Percentiles rank a stretch among this genome's conserved stretches.
phyloP scores from a whole-genome alignment of 768 basidiomycete genomes.

The Suillus lakei region DNA sequence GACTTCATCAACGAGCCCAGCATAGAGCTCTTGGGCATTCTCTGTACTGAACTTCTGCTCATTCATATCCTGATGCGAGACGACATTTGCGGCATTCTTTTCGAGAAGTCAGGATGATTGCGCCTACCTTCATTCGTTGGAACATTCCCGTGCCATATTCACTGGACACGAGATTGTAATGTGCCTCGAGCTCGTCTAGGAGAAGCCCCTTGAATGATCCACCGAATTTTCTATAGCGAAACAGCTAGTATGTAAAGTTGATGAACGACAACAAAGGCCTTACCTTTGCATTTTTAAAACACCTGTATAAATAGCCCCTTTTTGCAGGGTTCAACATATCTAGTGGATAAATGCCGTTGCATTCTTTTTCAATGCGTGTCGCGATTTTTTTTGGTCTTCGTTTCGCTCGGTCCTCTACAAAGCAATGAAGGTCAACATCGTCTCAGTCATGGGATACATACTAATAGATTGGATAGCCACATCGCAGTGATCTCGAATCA shows the following conservation, averaged over 20 bases:
- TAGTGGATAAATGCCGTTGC: background rate
- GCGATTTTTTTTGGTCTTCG: background rate
- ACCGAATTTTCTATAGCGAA: background rate
- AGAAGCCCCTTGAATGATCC: slow-evolving; percentile 1
- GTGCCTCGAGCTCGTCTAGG: background rate
- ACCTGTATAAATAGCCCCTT: background rate
- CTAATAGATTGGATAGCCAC: background rate
- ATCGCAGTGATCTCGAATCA: background rate
- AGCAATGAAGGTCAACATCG: background rate
- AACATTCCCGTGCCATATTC: background rate
- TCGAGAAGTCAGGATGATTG: background rate
- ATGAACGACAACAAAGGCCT: background rate
- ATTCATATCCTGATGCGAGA: background rate
- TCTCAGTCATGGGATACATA: background rate
- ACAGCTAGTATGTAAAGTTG: background rate
- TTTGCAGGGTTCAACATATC: background rate
- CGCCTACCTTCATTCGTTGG: slow-evolving; percentile 7
- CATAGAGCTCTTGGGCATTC: background rate
- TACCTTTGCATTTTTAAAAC: background rate
- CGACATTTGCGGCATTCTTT: background rate
- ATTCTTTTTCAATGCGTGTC: background rate
- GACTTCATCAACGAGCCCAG: background rate
- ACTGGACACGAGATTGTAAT: background rate
- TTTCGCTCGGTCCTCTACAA: background rate
- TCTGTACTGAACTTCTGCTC: background rate